These are phyloP conservation scores for Nicotiana noctiflora DNA, from an alignment of 257 asterid genomes.

Conservation along the genomic window DNA sequence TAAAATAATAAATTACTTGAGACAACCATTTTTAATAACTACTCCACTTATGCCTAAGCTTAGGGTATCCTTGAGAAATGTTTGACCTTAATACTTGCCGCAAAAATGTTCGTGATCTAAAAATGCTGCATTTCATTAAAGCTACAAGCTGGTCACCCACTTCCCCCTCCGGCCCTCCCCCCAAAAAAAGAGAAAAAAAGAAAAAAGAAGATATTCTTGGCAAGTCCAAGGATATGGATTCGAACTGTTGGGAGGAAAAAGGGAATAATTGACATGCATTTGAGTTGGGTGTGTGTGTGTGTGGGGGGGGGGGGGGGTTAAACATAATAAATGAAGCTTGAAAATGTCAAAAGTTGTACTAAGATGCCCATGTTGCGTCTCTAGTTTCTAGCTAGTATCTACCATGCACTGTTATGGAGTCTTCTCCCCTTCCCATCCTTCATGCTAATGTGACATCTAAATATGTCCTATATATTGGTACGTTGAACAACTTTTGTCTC, in stretches of 20 bases:
- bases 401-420: conserved; percentile 1
- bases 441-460: not conserved
- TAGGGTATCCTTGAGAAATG: not conserved
- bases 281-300: no score
- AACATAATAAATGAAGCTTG: not conserved
- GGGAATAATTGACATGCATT: not conserved
- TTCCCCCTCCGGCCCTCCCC: no score
- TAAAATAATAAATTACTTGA: no score
- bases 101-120: not conserved
- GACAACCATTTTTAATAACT: no score
- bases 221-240: not conserved
- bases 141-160: not conserved
- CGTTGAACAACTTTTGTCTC: not conserved
- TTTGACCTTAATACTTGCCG: not conserved
- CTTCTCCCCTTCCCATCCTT: not conserved
- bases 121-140: not conserved
- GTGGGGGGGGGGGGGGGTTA: no score
- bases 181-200: no score
- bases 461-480: not conserved
- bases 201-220: not conserved
- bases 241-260: not conserved
- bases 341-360: not conserved
- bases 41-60: no score
- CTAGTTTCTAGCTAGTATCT: no score
- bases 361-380: not conserved